These are phyloP conservation scores for Apophysomyces sp. DNA, from an alignment of 371 early-diverging fungal genomes.

Conservation along the genomic window DNA sequence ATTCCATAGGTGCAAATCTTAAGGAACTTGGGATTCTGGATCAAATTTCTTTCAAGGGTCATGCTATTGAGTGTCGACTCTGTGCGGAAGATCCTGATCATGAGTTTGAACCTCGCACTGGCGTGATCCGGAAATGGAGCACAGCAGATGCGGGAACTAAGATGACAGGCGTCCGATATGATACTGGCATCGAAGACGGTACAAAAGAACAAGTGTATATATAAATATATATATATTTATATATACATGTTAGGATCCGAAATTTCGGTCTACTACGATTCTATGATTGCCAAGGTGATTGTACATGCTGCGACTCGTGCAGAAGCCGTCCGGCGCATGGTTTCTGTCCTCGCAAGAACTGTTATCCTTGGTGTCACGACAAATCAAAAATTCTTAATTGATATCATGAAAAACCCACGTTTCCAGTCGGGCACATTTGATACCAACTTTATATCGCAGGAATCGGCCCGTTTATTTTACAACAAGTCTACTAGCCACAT, in stretches of 20 bases:
- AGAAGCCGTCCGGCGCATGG: conserved; percentile 76
- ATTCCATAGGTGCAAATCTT: conserved; percentile 31
- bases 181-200: conserved; percentile 82
- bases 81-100: conserved; percentile 87
- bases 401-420: conserved; percentile 51
- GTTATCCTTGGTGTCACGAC: conserved; percentile 64
- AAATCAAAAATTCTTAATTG: conserved; percentile 65
- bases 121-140: conserved; percentile 76
- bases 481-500: conserved; percentile 8
- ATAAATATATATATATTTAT: background rate
- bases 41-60: conserved; percentile 59
- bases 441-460: conserved; percentile 58
- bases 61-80: conserved; percentile 82
- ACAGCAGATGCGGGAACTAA: conserved; percentile 63
- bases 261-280: conserved; percentile 79
- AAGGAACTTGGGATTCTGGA: conserved; percentile 45
- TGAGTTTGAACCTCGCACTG: conserved; percentile 81
- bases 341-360: conserved; percentile 62
- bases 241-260: conserved; percentile 54
- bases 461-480: conserved; percentile 30
- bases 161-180: conserved; percentile 70
- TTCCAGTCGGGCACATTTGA: conserved; percentile 62
- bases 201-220: conserved; percentile 31
- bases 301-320: conserved; percentile 81
- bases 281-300: conserved; percentile 86